Evolutionary conservation across 2,329 filamentous ascomycete genomes (phyloP), one percentile per base, ranked within the genome.

Genomic region (Paracoccidioides brasiliensis): DNA sequence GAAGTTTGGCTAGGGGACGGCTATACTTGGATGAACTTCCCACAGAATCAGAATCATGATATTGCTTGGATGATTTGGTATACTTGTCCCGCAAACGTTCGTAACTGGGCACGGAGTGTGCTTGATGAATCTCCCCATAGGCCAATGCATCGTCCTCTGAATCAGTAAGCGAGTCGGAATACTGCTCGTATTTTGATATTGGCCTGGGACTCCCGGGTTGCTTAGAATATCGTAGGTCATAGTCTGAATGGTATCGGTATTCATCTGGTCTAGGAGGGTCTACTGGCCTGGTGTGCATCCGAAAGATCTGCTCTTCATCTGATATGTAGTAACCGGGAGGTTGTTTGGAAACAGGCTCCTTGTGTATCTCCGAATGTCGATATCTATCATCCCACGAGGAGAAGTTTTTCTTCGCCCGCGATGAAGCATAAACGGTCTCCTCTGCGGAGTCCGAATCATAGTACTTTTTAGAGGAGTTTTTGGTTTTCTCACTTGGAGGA

Each of bases 81-180:
- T 58, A 56, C 32, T 57, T 42, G 30, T 52, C 38, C 22, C 50
- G 50, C 50, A 42, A 33, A 10, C 38, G 50, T 10, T 42, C 50
- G 28, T 42, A 42, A 41, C 37, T 41, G 6, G 50, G 37, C 12
- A n/a, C 37, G 32, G 35, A 28, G 6, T 22, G 38, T 6, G 50
- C 58, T 32, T 56, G 56, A 30, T 56, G 55, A 37, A 56, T 37
- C 14, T 71, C 69, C 1, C 70, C 70, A 53, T 72, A 72, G 3
- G 68, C 69, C n/a, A 72, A 62, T 43, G 60, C 64, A 49, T 71
- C 66, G 14, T 60, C 56, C 7, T 58, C 57, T 4, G 49, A 53
- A 22, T 57, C 57, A 10, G 55, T 53, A 33, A 54, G 52, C 8
- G 50, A 52, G 43, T 61, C 58, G 9, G 59, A 56, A 42, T 62